These are phyloP conservation scores for Parasitella parasitica DNA, from an alignment of 371 early-diverging fungal genomes.

Conservation along the genomic window DNA sequence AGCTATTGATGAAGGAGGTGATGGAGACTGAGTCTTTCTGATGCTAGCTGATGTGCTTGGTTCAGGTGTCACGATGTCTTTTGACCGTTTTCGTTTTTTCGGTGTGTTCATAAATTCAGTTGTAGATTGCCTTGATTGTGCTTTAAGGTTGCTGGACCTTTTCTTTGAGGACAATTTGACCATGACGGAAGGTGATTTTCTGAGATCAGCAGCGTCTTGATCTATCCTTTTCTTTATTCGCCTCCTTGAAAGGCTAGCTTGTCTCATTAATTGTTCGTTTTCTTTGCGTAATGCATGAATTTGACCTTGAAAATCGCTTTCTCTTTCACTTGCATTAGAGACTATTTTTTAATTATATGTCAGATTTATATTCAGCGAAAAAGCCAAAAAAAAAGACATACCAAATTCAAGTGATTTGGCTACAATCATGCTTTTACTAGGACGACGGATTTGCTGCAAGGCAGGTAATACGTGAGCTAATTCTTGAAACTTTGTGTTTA, in stretches of 20 bases:
- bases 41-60: neutral
- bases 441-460: slow-evolving; percentile 71
- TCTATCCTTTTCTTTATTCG: slow-evolving; percentile 2
- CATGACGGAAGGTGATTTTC: neutral
- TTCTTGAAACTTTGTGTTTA: slow-evolving; percentile 77
- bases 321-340: slow-evolving; percentile 21
- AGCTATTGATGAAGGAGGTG: neutral
- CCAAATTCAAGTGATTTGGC: slow-evolving; percentile 70
- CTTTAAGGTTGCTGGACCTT: neutral
- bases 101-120: neutral
- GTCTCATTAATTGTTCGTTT: slow-evolving; percentile 33
- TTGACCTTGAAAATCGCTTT: slow-evolving; percentile 24
- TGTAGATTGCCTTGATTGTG: slow-evolving; percentile 2
- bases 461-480: slow-evolving; percentile 75
- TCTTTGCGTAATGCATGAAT: slow-evolving; percentile 29
- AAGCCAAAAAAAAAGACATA: slow-evolving; percentile 6
- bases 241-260: slow-evolving; percentile 18
- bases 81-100: neutral
- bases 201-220: neutral
- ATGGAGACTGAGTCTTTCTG: neutral
- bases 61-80: neutral
- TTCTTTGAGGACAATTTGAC: neutral
- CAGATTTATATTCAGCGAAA: neutral
- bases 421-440: slow-evolving; percentile 79
- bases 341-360: slow-evolving; percentile 16